Percentiles rank a stretch among this genome's conserved stretches.
These are phyloP conservation scores for Centrapalus pauciflorus DNA, from an alignment of 129 eudicot species.

Conservation along the genomic window DNA sequence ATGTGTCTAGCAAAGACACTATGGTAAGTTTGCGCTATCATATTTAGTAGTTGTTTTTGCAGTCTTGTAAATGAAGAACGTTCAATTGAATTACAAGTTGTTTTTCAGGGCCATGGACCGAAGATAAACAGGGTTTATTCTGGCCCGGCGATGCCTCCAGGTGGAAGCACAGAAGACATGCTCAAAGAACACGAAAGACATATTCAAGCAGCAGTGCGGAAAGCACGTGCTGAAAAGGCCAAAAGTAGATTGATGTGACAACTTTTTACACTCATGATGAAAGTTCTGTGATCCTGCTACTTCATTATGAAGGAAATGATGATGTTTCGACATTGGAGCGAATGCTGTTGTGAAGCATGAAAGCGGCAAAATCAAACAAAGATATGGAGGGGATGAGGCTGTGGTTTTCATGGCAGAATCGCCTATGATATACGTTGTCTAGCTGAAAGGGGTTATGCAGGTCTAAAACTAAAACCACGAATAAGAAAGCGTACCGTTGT, in stretches of 20 bases:
- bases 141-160: conserved; percentile 71
- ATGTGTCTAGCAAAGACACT: conserved; percentile 27
- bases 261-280: neutral
- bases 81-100: conserved; percentile 1
- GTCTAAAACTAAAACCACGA: conserved; percentile 19
- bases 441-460: neutral
- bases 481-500: conserved; percentile 18
- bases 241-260: conserved; percentile 25
- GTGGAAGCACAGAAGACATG: conserved; percentile 82
- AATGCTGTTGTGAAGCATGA: conserved; percentile 1
- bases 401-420: conserved; percentile 14
- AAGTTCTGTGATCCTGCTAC: neutral
- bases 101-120: conserved; percentile 45
- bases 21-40: conserved; percentile 28
- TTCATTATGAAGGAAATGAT: neutral
- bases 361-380: neutral
- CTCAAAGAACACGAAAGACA: conserved; percentile 78
- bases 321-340: conserved; percentile 11
- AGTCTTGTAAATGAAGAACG: neutral
- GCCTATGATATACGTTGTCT: neutral
- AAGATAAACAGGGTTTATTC: conserved; percentile 62
- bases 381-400: neutral
- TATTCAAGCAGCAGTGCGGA: conserved; percentile 76
- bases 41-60: neutral
- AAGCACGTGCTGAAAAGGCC: conserved; percentile 53